Conservation (phyloP, 345 rosid species). For the Brassica carinata region DNA sequence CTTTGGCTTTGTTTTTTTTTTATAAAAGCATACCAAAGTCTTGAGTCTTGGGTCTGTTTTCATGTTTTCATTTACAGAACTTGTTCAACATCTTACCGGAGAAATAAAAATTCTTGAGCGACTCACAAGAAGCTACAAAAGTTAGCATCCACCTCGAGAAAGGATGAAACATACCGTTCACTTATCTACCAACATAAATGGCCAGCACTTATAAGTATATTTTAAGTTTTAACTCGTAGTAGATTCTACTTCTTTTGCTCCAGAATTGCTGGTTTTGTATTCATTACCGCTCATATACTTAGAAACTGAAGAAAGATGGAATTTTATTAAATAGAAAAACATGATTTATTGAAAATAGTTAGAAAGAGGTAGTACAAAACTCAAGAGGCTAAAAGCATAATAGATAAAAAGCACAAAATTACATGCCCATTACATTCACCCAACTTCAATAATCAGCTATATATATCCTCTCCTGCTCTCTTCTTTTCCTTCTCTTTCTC, state of each 20-base stretch:
- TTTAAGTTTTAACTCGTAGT: background rate
- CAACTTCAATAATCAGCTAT: background rate
- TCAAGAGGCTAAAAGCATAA: background rate
- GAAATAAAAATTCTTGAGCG: conserved; percentile 53
- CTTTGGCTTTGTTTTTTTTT: background rate
- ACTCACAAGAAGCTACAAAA: conserved; percentile 36
- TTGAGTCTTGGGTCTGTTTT: background rate
- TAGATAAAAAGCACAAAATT: background rate
- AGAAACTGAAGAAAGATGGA: too few species aligned
- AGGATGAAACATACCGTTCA: background rate
- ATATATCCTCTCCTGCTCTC: background rate
- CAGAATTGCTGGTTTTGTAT: too few species aligned
- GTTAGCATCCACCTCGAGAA: background rate
- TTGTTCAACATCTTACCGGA: conserved; percentile 79
- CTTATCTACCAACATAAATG: background rate
- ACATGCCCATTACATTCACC: background rate
- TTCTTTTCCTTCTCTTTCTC: background rate
- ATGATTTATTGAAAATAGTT: background rate
- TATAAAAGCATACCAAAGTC: background rate
- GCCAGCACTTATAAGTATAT: background rate
- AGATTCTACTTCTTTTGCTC: too few species aligned
- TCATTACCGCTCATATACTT: too few species aligned
- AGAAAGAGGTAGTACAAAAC: background rate
- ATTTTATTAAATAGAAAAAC: background rate
- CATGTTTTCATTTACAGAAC: conserved; percentile 44